phyloP scores from a whole-genome alignment of 2,329 filamentous ascomycete genomes.

The Exophiala phaeomuriformis region DNA sequence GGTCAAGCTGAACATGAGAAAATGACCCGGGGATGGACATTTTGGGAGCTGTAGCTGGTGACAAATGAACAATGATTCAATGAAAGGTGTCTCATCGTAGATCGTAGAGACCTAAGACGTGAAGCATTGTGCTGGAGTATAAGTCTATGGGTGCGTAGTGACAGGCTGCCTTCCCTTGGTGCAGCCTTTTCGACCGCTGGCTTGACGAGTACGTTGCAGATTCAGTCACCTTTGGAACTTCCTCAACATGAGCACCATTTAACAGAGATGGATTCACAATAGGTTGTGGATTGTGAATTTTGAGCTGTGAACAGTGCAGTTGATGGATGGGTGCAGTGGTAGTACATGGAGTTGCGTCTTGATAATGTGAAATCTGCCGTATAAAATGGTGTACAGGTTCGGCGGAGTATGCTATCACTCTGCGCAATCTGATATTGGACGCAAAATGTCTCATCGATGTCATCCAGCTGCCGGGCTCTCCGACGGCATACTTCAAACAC shows the following conservation, averaged over 20 bases:
- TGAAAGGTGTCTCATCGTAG: not conserved
- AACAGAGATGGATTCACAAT: no score
- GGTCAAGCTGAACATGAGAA: not conserved
- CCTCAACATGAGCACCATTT: no score
- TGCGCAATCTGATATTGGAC: not conserved
- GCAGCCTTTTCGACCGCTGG: no score
- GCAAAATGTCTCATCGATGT: not conserved
- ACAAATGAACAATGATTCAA: not conserved
- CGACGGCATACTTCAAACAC: no score
- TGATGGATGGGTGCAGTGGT: not conserved
- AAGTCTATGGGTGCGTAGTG: no score
- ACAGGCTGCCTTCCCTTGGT: no score
- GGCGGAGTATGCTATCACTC: not conserved
- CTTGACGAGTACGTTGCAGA: no score
- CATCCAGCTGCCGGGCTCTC: not conserved
- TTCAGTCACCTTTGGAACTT: no score
- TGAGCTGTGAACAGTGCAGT: no score
- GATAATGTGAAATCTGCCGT: not conserved
- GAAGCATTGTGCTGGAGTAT: no score
- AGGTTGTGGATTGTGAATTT: no score
- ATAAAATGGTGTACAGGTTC: not conserved
- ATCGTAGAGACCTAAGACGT: no score
- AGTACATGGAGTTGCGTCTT: not conserved
- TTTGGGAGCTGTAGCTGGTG: not conserved
- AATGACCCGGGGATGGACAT: not conserved